Percentiles rank a stretch among this genome's conserved stretches.
Evolutionary conservation across 2,329 filamentous ascomycete species (phyloP).

Genomic region (Albophoma yamanashiensis): DNA sequence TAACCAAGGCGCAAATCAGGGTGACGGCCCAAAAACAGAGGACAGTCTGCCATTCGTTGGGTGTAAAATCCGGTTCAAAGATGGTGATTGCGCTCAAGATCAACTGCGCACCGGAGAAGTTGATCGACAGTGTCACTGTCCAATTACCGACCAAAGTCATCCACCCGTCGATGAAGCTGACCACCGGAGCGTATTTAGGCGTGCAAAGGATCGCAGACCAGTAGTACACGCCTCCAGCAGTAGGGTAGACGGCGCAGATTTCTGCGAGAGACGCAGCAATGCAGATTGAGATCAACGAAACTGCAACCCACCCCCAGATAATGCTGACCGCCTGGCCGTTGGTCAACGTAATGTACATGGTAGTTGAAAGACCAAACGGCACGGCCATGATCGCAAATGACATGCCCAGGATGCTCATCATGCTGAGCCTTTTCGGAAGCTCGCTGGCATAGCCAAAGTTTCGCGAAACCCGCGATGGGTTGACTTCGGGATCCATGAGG

Average conservation of each 20-base stretch:
- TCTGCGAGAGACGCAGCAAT: conserved; percentile 62
- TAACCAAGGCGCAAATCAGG: conserved; percentile 52
- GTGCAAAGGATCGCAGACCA: conserved; percentile 61
- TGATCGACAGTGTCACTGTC: conserved; percentile 57
- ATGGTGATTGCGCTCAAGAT: conserved; percentile 59
- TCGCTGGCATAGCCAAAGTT: conserved; percentile 37
- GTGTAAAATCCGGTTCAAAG: conserved; percentile 47
- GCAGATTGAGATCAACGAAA: conserved; percentile 60
- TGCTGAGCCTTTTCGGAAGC: conserved; percentile 37
- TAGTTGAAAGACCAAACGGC: conserved; percentile 38
- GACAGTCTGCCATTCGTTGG: conserved; percentile 61
- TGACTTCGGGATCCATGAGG: not conserved
- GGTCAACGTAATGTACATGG: conserved; percentile 44
- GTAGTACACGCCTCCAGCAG: conserved; percentile 57
- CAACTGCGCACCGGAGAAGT: conserved; percentile 58
- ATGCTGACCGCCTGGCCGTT: conserved; percentile 64
- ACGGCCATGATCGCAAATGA: conserved; percentile 41
- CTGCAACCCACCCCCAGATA: conserved; percentile 57
- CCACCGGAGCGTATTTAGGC: conserved; percentile 47
- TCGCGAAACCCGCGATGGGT: not conserved
- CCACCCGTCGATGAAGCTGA: conserved; percentile 67
- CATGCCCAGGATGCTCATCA: conserved; percentile 36
- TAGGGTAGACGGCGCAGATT: conserved; percentile 55
- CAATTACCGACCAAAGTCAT: conserved; percentile 65
- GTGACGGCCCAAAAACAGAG: conserved; percentile 64